phyloP scores from a whole-genome alignment of 2,329 filamentous ascomycete genomes.

The Penicillium aurantiogriseum region DNA sequence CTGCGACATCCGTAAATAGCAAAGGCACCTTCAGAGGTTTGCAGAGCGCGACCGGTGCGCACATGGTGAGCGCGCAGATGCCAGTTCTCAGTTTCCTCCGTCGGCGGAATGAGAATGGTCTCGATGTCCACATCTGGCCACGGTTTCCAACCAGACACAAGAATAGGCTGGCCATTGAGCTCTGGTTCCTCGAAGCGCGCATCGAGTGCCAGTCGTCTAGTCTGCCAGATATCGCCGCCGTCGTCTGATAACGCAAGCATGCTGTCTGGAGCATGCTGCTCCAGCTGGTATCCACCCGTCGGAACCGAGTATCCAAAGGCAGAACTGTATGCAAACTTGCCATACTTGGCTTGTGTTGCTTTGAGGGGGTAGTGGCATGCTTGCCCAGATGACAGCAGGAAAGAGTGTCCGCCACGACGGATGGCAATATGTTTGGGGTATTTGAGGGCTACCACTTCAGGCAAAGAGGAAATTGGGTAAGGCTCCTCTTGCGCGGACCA shows the following conservation, averaged over 20 bases:
- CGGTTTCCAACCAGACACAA: conserved; percentile 69
- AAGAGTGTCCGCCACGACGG: conserved; percentile 69
- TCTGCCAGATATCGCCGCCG: conserved; percentile 75
- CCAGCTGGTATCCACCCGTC: conserved; percentile 70
- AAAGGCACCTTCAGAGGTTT: conserved; percentile 73
- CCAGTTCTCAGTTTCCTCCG: conserved; percentile 37
- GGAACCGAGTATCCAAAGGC: conserved; percentile 76
- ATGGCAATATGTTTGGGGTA: conserved; percentile 73
- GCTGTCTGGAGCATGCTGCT: conserved; percentile 73
- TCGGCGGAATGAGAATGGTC: conserved; percentile 39
- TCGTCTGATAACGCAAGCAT: conserved; percentile 76
- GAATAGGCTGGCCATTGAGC: conserved; percentile 49
- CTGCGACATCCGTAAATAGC: conserved; percentile 63
- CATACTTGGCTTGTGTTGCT: conserved; percentile 78
- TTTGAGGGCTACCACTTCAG: conserved; percentile 58
- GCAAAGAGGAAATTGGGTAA: conserved; percentile 56
- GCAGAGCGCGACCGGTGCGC: conserved; percentile 54
- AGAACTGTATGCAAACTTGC: conserved; percentile 73
- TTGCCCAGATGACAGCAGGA: conserved; percentile 73
- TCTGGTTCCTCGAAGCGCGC: conserved; percentile 60
- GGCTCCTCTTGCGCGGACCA: conserved; percentile 69
- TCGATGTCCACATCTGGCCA: conserved; percentile 57
- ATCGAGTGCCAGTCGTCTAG: conserved; percentile 66
- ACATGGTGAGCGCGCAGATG: conserved; percentile 41
- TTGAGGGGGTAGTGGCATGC: conserved; percentile 81